These are phyloP conservation scores for Clavariopsis aquatica DNA, from an alignment of 495 filamentous ascomycete species.

Conservation along the genomic window DNA sequence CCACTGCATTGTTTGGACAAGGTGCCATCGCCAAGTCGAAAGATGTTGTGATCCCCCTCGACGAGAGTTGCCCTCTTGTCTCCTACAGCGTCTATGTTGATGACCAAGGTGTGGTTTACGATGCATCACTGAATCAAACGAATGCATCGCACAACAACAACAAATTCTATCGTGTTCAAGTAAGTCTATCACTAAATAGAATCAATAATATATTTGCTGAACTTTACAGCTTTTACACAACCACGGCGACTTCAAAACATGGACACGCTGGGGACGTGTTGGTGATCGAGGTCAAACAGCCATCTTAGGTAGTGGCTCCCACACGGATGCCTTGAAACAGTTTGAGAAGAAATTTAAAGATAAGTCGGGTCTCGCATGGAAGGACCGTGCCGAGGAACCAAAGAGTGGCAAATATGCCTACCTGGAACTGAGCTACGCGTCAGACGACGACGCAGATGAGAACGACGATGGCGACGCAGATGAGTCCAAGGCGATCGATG, in stretches of 20 bases:
- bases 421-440: constrained; percentile 67
- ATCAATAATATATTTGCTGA: constrained; percentile 46
- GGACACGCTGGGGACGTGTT: constrained; percentile 79
- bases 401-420: constrained; percentile 74
- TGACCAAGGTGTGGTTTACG: constrained; percentile 61
- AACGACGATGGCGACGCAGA: constrained; percentile 52
- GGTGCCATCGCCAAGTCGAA: constrained; percentile 49
- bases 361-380: constrained; percentile 73
- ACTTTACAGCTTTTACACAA: constrained; percentile 45
- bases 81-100: constrained; percentile 64
- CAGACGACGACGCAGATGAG: constrained; percentile 65
- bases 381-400: constrained; percentile 58
- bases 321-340: constrained; percentile 51
- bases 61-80: constrained; percentile 48
- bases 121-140: constrained; percentile 63
- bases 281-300: constrained; percentile 68
- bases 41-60: constrained; percentile 52
- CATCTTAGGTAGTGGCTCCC: constrained; percentile 46
- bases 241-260: constrained; percentile 50
- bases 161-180: constrained; percentile 44
- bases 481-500: constrained; percentile 36
- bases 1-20: constrained; percentile 42
- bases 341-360: constrained; percentile 78
- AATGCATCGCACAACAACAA: constrained; percentile 48
- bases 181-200: constrained; percentile 46